These are phyloP conservation scores for Lycium ferocissimum DNA, from an alignment of 257 asterid species.

Conservation along the genomic window DNA sequence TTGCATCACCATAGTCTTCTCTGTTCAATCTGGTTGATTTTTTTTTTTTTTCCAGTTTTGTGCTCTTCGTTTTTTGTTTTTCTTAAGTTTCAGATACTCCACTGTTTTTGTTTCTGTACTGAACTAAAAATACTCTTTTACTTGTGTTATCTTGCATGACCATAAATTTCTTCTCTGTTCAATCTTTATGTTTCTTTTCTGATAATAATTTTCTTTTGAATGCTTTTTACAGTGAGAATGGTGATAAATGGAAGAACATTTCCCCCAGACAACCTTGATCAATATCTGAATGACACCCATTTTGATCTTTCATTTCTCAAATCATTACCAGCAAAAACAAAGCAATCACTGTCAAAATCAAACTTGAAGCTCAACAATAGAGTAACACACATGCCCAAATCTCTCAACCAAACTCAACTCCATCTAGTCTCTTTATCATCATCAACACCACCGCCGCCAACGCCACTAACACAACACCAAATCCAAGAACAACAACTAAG, in stretches of 20 bases:
- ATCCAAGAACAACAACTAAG: slow-evolving; percentile 46
- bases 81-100: not conserved
- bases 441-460: slow-evolving; percentile 30
- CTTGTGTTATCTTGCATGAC: not conserved
- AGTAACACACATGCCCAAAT: not conserved
- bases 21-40: not conserved
- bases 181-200: not conserved
- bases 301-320: slow-evolving; percentile 33
- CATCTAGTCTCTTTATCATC: not conserved
- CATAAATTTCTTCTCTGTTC: not conserved
- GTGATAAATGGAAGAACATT: slow-evolving; percentile 45
- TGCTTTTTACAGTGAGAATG: slow-evolving; percentile 44
- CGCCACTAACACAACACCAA: slow-evolving; percentile 20
- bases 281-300: slow-evolving; percentile 38
- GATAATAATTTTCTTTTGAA: not conserved
- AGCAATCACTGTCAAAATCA: not conserved
- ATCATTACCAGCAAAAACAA: not conserved
- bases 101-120: not conserved
- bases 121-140: not conserved
- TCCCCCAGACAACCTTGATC: slow-evolving; percentile 29
- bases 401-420: not conserved
- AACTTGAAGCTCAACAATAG: not conserved
- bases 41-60: not conserved
- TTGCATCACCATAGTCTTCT: not conserved
- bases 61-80: not conserved